phyloP scores from a whole-genome alignment of 306 rosid species.

The Cucumis cinereus region DNA sequence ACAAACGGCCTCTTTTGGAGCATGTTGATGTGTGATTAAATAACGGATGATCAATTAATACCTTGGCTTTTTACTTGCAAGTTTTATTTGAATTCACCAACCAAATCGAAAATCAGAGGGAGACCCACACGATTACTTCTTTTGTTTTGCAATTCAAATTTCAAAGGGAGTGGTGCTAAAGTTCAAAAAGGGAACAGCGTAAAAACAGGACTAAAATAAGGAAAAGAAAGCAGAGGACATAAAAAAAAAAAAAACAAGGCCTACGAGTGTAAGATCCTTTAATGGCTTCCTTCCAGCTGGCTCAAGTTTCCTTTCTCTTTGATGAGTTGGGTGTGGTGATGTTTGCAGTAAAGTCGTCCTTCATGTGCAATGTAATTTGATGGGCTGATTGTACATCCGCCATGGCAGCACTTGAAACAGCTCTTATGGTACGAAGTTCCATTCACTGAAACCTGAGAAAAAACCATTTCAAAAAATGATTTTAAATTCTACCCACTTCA shows the following conservation, averaged over 20 bases:
- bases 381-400: slow-evolving; percentile 94
- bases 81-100: background rate
- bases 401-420: slow-evolving; percentile 96
- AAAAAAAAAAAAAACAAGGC: background rate
- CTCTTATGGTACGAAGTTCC: slow-evolving; percentile 92
- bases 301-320: slow-evolving; percentile 91
- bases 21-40: background rate
- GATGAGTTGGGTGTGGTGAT: slow-evolving; percentile 89
- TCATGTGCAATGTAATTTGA: slow-evolving; percentile 96
- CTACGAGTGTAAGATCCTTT: slow-evolving; percentile 9
- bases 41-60: background rate
- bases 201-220: background rate
- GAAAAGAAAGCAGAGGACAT: background rate
- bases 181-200: background rate
- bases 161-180: background rate
- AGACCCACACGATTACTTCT: background rate
- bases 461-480: background rate
- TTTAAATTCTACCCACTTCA: background rate
- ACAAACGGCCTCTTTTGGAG: background rate
- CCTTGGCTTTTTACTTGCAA: background rate
- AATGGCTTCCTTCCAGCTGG: slow-evolving; percentile 86
- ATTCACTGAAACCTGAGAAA: slow-evolving; percentile 66
- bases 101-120: background rate
- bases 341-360: slow-evolving; percentile 93
- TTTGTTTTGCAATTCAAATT: background rate